Percentiles rank a stretch among this genome's conserved stretches.
Evolutionary conservation across 192 early-diverging fungal genomes (phyloP).

Genomic region (Spizellomyces sp.): DNA sequence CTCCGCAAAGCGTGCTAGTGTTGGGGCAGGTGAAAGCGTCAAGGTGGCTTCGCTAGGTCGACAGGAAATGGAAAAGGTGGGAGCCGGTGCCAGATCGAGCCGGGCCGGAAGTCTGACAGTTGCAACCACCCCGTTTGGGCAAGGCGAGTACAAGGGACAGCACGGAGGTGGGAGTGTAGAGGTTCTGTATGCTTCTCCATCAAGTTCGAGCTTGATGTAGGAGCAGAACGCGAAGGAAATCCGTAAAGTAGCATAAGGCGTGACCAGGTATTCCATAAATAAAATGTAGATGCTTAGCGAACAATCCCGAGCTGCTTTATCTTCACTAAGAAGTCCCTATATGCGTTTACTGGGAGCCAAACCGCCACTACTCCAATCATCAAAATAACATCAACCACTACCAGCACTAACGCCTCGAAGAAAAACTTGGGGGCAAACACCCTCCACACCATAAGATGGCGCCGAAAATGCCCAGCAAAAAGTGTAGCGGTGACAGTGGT

Average conservation of each 20-base stretch:
- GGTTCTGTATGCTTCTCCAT: constrained; percentile 32
- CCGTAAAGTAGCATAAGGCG: too few relatives aligned
- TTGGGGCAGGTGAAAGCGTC: constrained; percentile 1
- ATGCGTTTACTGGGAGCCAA: constrained; percentile 22
- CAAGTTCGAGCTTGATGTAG: constrained; percentile 10
- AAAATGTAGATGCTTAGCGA: neutral
- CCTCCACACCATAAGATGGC: constrained; percentile 98
- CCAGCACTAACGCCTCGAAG: constrained; percentile 32
- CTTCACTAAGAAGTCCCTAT: constrained; percentile 10
- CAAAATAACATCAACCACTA: constrained; percentile 25
- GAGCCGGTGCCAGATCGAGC: neutral
- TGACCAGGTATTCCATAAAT: too few relatives aligned
- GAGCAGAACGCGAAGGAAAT: too few relatives aligned
- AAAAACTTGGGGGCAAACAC: constrained; percentile 92
- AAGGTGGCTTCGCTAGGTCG: constrained; percentile 5
- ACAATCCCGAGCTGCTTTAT: constrained; percentile 22
- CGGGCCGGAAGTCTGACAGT: constrained; percentile 11
- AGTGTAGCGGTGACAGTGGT: constrained; percentile 52
- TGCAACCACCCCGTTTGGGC: constrained; percentile 5
- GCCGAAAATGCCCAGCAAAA: constrained; percentile 68
- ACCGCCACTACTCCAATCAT: constrained; percentile 28
- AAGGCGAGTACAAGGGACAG: constrained; percentile 23
- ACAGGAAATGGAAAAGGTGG: constrained; percentile 11
- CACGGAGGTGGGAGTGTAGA: constrained; percentile 31
- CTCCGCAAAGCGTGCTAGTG: neutral